Base-by-base conservation (phyloP, 257 asterid genomes). In the Solanum raphanifolium region DNA sequence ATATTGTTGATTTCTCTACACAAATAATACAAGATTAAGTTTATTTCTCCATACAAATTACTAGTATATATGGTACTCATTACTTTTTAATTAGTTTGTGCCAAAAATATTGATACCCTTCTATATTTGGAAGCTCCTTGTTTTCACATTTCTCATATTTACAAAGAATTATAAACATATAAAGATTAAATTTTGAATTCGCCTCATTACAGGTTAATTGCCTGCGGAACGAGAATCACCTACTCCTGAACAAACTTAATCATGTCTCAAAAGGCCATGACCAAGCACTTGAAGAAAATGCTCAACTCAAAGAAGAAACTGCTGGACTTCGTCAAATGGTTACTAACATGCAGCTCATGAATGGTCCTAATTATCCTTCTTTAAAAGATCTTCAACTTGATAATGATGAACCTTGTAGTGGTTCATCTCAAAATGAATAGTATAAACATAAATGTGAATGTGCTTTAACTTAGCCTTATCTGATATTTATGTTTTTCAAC, bases 151-250 rank as follows among this genome's bases (percentile, higher is more conserved):
- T 69, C 38, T 29, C 75, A 27, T 3, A 39, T 76, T 23, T 78
- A 13, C 60, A 13, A 76, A 12, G 13, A 74, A 39, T 13, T 76
- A 48, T 48, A 48, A 48, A 48, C 46, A 7, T 4, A 43, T 79
- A 7, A 79, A 79, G 16, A 27, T 9, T 43, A 27, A 43, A 27
- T 27, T 0, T 5, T 79, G 66, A 2, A 27, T 43, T 46, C 18
- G 16, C 9, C 16, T 27, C 3, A 6, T 21, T 9, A 3, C 98
- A 94, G 89, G 96, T 96, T 16, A 90, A 93, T 8, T 93, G 95
- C 93, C 94, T 96, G n/a, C 89, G 96, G 3, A 94, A 94, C n/a
- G 99, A 96, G 96, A 96, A 96, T 48, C 98, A 92, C 83, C 95
- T 92, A 52, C 87, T 88, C 27, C 69, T 88, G 5, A 71, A 73